Conservation (phyloP, 2,329 filamentous ascomycete genomes). For the Fusarium humuli region DNA sequence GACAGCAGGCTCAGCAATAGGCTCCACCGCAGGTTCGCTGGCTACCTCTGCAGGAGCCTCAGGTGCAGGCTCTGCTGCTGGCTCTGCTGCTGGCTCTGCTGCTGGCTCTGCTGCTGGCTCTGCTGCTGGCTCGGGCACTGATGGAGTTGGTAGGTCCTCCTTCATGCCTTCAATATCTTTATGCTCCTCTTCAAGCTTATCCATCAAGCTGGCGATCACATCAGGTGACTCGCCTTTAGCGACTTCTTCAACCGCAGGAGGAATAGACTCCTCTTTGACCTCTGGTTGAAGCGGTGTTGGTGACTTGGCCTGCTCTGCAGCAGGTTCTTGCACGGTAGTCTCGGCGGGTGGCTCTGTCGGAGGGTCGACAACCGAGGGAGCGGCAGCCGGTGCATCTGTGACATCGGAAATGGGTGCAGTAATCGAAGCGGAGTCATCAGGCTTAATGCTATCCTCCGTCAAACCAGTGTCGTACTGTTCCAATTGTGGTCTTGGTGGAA, state of each 20-base stretch:
- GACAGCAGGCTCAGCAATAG: not conserved
- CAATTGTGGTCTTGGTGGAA: constrained; percentile 40
- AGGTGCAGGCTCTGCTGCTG: constrained; percentile 13
- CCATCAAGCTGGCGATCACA: constrained; percentile 59
- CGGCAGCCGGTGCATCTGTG: constrained; percentile 46
- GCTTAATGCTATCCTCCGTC: constrained; percentile 54
- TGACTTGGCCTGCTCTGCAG: constrained; percentile 32
- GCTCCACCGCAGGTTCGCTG: not conserved
- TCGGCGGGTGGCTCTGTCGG: constrained; percentile 32
- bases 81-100: too few relatives aligned
- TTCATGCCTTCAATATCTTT: constrained; percentile 15
- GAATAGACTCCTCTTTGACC: constrained; percentile 41
- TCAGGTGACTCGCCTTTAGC: constrained; percentile 47
- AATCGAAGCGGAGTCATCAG: constrained; percentile 54
- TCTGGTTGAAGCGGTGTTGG: constrained; percentile 36
- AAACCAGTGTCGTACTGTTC: constrained; percentile 50
- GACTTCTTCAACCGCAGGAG: constrained; percentile 49
- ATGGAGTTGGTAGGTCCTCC: not conserved
- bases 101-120: too few relatives aligned
- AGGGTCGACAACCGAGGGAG: constrained; percentile 34
- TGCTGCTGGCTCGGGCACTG: not conserved
- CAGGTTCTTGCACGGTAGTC: constrained; percentile 29
- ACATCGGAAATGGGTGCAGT: constrained; percentile 47
- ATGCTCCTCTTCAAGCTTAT: constrained; percentile 57
- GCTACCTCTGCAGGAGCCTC: constrained; percentile 18